Evolutionary conservation across 495 filamentous ascomycete species (phyloP), one percentile per base, ranked within the genome.

Genomic region (Elaphomyces granulatus): DNA sequence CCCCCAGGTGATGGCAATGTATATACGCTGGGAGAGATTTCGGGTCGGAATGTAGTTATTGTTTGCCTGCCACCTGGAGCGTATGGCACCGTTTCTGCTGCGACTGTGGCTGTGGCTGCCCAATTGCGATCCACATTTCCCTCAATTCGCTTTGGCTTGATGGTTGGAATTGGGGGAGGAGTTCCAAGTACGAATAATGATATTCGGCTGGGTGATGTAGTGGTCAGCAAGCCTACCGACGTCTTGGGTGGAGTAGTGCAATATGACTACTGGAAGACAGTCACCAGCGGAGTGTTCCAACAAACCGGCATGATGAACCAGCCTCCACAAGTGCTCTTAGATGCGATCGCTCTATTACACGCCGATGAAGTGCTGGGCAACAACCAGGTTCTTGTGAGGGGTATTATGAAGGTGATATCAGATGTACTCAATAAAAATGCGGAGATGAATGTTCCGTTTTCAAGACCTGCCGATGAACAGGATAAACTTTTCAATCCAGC

Each of bases 401-500:
- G 23, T 28, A 28, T 28, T 28, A 12, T 28, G 23, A 12, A 28
- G 23, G 23, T 28, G 23, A 28, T 28, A 28, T 28, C 23, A 12
- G 12, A 28, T 28, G 23, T 28, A 28, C 23, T 28, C 23, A 12
- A 28, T 12, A 28, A 6, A 28, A 28, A 28, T 28, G 23, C 23
- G 23, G 23, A 28, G 23, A 6, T 28, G 12, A 28, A 28, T 6
- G 23, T 12, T 28, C 23, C n/a, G n/a, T n/a, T n/a, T n/a, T n/a
- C n/a, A n/a, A n/a, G n/a, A n/a, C n/a, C n/a, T n/a, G n/a, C n/a
- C n/a, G n/a, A n/a, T n/a, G 30, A 52, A 45, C 21, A 47, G 17
- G 58, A 66, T 38, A 20, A 36, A 7, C 42, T 60, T 16, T 64
- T 55, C 43, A 30, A 49, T 19, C 23, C 48, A 8, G 45, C 42